Evolutionary conservation across 2,329 filamentous ascomycete species (phyloP).

Genomic region (Fusarium denticulatum): DNA sequence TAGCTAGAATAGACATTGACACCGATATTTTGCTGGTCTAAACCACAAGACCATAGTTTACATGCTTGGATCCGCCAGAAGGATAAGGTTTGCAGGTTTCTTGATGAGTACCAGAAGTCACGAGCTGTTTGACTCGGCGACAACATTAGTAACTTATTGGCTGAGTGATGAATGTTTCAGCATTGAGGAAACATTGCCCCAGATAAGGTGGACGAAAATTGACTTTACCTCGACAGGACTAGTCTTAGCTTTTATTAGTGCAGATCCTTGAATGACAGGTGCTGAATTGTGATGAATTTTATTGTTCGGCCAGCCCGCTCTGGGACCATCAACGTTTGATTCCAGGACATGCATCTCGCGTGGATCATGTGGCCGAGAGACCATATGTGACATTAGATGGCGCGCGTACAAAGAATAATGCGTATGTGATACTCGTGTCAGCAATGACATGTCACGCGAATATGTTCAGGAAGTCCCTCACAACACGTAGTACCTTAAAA

Average conservation of each 20-base stretch:
- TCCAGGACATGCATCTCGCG: conserved; percentile 2
- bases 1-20: not conserved
- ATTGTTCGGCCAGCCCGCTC: conserved; percentile 5
- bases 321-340: conserved; percentile 10
- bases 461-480: not conserved
- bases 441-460: not conserved
- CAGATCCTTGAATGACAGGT: conserved; percentile 24
- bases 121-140: not conserved
- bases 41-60: not conserved
- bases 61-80: not conserved
- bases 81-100: conserved; percentile 11
- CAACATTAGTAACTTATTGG: not conserved
- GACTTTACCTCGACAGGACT: conserved; percentile 29
- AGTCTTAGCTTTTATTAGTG: conserved; percentile 24
- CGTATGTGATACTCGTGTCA: not conserved
- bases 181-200: not conserved
- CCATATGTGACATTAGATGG: not conserved
- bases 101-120: conserved; percentile 3
- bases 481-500: not conserved
- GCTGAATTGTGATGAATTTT: not conserved
- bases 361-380: conserved; percentile 8
- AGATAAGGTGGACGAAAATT: not conserved
- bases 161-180: conserved; percentile 22
- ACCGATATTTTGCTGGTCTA: not conserved
- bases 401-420: not conserved